Percentiles rank a stretch among this genome's conserved stretches.
Conservation (phyloP, 495 filamentous ascomycete genomes). For the Aspergillus conjunctus region DNA sequence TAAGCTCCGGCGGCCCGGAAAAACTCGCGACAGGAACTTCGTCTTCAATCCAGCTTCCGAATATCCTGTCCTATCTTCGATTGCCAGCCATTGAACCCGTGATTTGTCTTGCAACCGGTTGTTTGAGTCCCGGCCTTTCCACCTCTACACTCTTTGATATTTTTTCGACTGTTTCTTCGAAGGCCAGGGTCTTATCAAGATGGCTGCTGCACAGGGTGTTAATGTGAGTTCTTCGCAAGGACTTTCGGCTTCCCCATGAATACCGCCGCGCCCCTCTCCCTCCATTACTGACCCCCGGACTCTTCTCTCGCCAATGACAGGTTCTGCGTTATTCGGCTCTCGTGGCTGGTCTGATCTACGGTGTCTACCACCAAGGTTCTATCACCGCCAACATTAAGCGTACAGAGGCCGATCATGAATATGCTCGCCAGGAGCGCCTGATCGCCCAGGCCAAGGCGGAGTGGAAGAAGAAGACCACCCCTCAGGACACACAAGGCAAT, state of each 20-base stretch:
- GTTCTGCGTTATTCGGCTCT: constrained; percentile 95
- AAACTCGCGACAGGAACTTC: constrained; percentile 57
- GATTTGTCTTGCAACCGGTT: constrained; percentile 40
- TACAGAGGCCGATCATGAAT: constrained; percentile 71
- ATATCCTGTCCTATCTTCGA: constrained; percentile 22
- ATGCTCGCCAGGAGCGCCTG: constrained; percentile 80
- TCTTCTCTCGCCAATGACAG: constrained; percentile 49
- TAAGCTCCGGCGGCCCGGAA: constrained; percentile 52
- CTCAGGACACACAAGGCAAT: constrained; percentile 50
- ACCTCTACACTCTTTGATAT: constrained; percentile 24
- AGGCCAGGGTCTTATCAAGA: constrained; percentile 37
- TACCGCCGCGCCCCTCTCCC: background rate
- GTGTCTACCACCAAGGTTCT: constrained; percentile 82
- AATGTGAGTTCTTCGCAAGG: constrained; percentile 46
- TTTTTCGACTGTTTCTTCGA: constrained; percentile 31
- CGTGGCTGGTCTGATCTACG: constrained; percentile 84
- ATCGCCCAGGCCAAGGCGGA: constrained; percentile 90
- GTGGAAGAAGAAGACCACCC: constrained; percentile 73
- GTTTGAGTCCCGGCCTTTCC: constrained; percentile 35
- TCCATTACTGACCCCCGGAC: constrained; percentile 17
- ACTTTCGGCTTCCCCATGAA: background rate
- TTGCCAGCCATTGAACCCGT: constrained; percentile 46
- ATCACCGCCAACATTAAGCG: constrained; percentile 68
- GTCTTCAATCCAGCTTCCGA: constrained; percentile 35
- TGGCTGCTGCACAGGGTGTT: constrained; percentile 52